Evolutionary conservation across 768 basidiomycete genomes (phyloP), one percentile per base, ranked within the genome.

Genomic region (Postia placenta): DNA sequence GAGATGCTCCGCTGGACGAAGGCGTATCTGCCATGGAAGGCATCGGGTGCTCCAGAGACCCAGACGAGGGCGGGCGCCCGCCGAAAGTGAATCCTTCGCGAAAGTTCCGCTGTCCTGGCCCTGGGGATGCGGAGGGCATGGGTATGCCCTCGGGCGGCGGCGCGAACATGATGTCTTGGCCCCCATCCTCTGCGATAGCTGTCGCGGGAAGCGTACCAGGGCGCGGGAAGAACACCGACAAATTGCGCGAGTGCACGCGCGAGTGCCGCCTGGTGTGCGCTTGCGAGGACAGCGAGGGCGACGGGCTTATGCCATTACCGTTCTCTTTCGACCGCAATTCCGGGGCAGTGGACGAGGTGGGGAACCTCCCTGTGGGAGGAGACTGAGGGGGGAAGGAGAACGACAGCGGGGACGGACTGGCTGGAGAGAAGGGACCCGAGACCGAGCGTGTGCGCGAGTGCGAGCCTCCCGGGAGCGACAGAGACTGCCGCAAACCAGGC

Each of bases 151-250:
- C 65, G 20, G 12, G 37, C 12, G 48, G 37, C 4, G 47, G 28
- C 36, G 38, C 46, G 45, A 54, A 46, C 19, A 47, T 26, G 23
- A 55, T 69, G 58, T 81, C 79, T 58, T 83, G 79, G 0, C 67
- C 62, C 26, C 79, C 81, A 59, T 87, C 84, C 64, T 90, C 85
- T 3, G 79, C 73, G 38, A 88, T 89, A 12, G 81, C 72, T 6
- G 75, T 70, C 0, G 75, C 68, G 0, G 81, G 78, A 1, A 79
- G 59, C 2, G 79, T 71, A 2, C 85, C 88, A 0, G 89, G 88
- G 27, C 83, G 78, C 14, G 93, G 93, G 58, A 96, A 96, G 74
- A 85, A 95, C 15, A 95, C 73, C 1, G 92, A 94, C 2, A 96
- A 71, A 60, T 97, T 97, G 40, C 92, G 81, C 0, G 92, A 93